Percentiles rank a stretch among this genome's conserved stretches.
phyloP scores from a whole-genome alignment of 192 early-diverging fungal genomes.

The Mortierella alpina region DNA sequence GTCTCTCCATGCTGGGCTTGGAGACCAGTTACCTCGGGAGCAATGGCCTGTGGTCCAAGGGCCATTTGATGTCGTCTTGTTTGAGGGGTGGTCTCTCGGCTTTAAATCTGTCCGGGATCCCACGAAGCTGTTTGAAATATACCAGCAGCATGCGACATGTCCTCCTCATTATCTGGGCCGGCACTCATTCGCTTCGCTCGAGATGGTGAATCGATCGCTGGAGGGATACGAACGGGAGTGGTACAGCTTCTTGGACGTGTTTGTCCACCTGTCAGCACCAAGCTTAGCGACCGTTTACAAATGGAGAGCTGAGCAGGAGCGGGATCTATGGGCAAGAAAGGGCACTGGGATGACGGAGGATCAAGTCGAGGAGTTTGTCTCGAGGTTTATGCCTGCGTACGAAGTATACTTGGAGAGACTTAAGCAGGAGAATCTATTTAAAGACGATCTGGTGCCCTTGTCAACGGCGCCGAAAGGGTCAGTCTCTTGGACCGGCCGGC shows the following conservation, averaged over 20 bases:
- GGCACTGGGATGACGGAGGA: conserved; percentile 73
- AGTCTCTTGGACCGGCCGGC: conserved; percentile 21
- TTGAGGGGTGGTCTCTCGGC: conserved; percentile 95
- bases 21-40: conserved; percentile 73
- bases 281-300: conserved; percentile 76
- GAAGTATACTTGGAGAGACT: conserved; percentile 66
- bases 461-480: background rate
- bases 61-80: conserved; percentile 83
- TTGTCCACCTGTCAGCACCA: conserved; percentile 75
- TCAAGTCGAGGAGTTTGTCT: conserved; percentile 87
- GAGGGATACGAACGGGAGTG: conserved; percentile 65
- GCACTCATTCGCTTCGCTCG: conserved; percentile 58
- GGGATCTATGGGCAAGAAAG: conserved; percentile 59
- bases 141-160: conserved; percentile 14
- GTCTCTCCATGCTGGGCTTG: conserved; percentile 75
- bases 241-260: conserved; percentile 79
- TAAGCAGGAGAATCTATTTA: conserved; percentile 59
- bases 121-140: conserved; percentile 14
- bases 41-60: conserved; percentile 67
- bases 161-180: conserved; percentile 25
- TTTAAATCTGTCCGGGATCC: conserved; percentile 72
- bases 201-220: conserved; percentile 61
- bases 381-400: conserved; percentile 91
- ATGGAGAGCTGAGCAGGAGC: conserved; percentile 93
- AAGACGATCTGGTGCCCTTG: conserved; percentile 1